Evolutionary conservation across 2,329 filamentous ascomycete genomes (phyloP), one percentile per base, ranked within the genome.

Genomic region (Monosporascus sp.): DNA sequence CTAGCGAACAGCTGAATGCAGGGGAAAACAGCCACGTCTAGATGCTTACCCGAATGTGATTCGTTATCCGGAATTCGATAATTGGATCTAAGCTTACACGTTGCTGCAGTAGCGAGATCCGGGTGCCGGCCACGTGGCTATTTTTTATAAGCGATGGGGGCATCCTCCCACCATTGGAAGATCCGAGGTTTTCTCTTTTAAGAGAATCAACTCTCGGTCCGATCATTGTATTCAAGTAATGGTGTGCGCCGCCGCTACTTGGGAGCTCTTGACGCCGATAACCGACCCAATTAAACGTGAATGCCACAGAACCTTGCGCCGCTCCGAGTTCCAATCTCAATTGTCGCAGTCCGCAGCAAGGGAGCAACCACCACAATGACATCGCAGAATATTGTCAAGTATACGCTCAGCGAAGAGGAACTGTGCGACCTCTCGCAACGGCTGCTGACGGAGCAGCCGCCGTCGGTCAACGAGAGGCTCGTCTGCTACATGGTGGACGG

Each of bases 371-470:
- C 24, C 9, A 31, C 28, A 46, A 26, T 26, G 22, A 7, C 15
- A 11, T 11, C 17, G 3, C 11, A 15, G 26, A 22, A 9, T 20
- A 9, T 43, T 17, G 51, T 55, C 26, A 49, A 55, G 26, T 57
- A 55, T 18, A 57, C 55, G 2, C 51, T 57, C 5, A 51, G 24
- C 35, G 51, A 57, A 14, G 26, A 31, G 15, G 53, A 57, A 26
- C 17, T 57, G 24, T 48, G 49, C 7, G 37, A 2, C 9, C 51
- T 57, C 11, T 53, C 51, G 7, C 22, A 28, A 15, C 35, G 48
- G 9, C 53, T 57, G 9, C 49, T 57, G n/a, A 17, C 53, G 8
- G 48, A 55, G 15, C 53, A 52, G 22, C 53, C 53, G n/a, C 55
- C 55, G 9, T 48, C n/a, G 35, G 46, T 48, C 24, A 22, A 28